These are phyloP conservation scores for Cytospora paraplurivora DNA, from an alignment of 2,329 filamentous ascomycete genomes.

Conservation along the genomic window DNA sequence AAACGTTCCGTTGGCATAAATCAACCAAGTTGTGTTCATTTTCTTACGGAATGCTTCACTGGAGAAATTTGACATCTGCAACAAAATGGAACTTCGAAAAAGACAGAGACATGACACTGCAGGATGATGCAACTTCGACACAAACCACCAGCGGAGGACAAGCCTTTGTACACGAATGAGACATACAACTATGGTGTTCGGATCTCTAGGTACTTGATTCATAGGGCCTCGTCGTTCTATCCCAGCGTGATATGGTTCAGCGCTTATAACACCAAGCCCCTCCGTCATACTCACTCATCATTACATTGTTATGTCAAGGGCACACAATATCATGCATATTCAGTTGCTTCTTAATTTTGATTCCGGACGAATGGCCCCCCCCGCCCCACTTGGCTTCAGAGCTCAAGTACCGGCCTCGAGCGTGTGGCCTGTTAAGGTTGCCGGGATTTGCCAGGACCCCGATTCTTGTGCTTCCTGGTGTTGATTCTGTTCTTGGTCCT, in stretches of 20 bases:
- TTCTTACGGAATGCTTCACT: too few species aligned
- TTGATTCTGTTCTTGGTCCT: slow-evolving; percentile 7
- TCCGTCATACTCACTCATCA: background rate
- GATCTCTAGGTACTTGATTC: background rate
- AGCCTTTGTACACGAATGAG: too few species aligned
- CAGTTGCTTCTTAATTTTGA: background rate
- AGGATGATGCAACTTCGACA: background rate
- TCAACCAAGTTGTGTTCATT: too few species aligned
- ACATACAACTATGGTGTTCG: too few species aligned
- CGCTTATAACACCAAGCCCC: background rate
- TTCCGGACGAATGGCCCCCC: background rate
- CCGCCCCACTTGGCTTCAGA: background rate
- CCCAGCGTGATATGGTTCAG: background rate
- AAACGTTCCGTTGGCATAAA: too few species aligned
- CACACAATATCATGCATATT: background rate
- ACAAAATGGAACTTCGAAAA: too few species aligned
- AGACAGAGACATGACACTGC: too few species aligned
- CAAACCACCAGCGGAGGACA: too few species aligned
- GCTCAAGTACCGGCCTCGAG: background rate
- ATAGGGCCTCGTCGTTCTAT: background rate
- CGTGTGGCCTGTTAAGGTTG: background rate
- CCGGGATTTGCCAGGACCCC: background rate
- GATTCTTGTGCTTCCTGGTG: slow-evolving; percentile 39
- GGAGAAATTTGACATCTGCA: too few species aligned
- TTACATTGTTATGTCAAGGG: background rate